These are phyloP conservation scores for Pontederia crassipes DNA, from an alignment of 176 grass and related monocot genomes.

Conservation along the genomic window DNA sequence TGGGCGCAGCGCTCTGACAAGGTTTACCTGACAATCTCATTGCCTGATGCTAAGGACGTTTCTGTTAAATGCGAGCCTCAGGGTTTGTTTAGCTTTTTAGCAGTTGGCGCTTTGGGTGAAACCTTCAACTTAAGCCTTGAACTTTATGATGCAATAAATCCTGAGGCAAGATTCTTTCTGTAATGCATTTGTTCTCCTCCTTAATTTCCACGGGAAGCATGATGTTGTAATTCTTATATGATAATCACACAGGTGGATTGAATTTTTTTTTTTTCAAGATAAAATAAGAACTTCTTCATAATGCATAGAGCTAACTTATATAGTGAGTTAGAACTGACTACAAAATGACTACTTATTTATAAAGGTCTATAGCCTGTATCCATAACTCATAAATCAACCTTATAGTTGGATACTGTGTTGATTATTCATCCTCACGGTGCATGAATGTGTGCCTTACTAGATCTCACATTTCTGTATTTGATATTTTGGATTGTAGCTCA, in stretches of 20 bases:
- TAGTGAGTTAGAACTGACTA: too few relatives aligned
- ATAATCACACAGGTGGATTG: background rate
- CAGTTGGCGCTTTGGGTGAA: constrained; percentile 39
- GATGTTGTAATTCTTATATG: background rate
- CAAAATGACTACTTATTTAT: too few relatives aligned
- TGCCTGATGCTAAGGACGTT: constrained; percentile 85
- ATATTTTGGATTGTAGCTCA: too few relatives aligned
- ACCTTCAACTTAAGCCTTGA: constrained; percentile 64
- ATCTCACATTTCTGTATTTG: too few relatives aligned
- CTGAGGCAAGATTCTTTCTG: constrained; percentile 42
- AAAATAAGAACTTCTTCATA: too few relatives aligned
- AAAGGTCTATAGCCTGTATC: too few relatives aligned
- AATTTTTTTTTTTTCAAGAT: too few relatives aligned
- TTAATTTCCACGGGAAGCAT: background rate
- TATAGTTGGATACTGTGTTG: too few relatives aligned
- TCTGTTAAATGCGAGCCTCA: constrained; percentile 48
- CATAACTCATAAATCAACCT: too few relatives aligned
- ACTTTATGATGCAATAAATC: constrained; percentile 55
- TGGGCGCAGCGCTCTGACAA: constrained; percentile 85
- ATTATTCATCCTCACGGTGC: too few relatives aligned
- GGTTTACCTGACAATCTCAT: constrained; percentile 78
- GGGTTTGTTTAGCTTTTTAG: constrained; percentile 62
- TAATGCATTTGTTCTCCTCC: background rate
- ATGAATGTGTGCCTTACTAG: too few relatives aligned
- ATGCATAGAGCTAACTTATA: too few relatives aligned